phyloP scores from a whole-genome alignment of 1,139 yeast genomes.

The Hemisphaericaspora subhashii region DNA sequence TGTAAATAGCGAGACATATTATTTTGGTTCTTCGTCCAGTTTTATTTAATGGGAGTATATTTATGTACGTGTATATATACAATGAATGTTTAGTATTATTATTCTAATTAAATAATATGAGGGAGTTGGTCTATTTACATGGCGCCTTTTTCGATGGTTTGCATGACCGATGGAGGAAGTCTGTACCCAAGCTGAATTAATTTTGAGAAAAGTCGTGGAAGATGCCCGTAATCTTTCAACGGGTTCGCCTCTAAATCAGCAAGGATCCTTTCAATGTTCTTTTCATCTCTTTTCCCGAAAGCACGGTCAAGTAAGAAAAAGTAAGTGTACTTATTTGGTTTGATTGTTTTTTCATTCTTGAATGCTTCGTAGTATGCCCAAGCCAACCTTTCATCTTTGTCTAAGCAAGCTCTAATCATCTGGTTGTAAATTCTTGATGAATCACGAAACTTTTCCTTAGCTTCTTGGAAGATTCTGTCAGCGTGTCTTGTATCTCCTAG shows the following conservation, averaged over 20 bases:
- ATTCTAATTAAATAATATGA: background rate
- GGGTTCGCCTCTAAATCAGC: slow-evolving; percentile 31
- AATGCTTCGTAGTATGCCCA: slow-evolving; percentile 35
- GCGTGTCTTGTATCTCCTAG: slow-evolving; percentile 52
- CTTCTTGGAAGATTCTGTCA: slow-evolving; percentile 45
- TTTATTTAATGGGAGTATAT: background rate
- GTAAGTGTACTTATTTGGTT: slow-evolving; percentile 58
- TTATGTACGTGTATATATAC: background rate
- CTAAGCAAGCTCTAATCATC: slow-evolving; percentile 52
- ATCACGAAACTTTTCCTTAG: slow-evolving; percentile 28
- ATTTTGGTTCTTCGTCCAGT: background rate
- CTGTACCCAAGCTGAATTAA: slow-evolving; percentile 3
- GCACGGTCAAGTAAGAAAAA: slow-evolving; percentile 54
- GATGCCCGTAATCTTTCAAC: slow-evolving; percentile 37
- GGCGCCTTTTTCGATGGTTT: background rate
- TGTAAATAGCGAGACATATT: background rate
- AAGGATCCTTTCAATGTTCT: slow-evolving; percentile 37
- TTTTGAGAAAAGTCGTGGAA: slow-evolving; percentile 31
- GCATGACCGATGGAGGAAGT: background rate
- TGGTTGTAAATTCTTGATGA: slow-evolving; percentile 58
- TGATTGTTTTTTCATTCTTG: slow-evolving; percentile 21
- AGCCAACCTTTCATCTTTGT: slow-evolving; percentile 39
- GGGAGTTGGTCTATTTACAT: too few relatives aligned
- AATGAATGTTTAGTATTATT: background rate
- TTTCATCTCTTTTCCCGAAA: slow-evolving; percentile 28